Percentiles rank a stretch among this genome's conserved stretches.
phyloP scores from a whole-genome alignment of 108 stramenopile genomes.

The Ochromonas danica region DNA sequence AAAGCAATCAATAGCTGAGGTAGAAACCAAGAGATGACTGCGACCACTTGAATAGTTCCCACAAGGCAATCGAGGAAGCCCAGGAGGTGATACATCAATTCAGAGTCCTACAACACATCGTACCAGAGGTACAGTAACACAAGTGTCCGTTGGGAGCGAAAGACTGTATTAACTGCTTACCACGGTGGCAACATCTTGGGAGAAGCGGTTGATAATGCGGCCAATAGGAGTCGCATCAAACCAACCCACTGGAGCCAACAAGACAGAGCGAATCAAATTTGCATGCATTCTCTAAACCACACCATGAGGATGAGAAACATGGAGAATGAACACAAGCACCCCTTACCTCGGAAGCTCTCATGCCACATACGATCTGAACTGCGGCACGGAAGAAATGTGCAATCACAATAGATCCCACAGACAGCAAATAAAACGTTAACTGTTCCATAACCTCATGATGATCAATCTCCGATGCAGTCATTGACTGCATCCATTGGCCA shows the following conservation, averaged over 20 bases:
- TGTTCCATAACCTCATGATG: constrained; percentile 8
- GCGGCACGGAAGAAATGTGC: not conserved
- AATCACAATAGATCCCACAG: not conserved
- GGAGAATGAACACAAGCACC: not conserved
- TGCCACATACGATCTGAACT: not conserved
- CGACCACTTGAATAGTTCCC: constrained; percentile 9
- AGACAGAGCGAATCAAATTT: constrained; percentile 40
- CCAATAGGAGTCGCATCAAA: constrained; percentile 90
- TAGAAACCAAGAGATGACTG: constrained; percentile 22
- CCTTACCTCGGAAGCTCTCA: not conserved
- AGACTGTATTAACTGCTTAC: not conserved
- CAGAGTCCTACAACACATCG: not conserved
- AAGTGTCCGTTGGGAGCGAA: too few relatives aligned
- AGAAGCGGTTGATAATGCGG: constrained; percentile 74
- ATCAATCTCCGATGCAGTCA: not conserved
- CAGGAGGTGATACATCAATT: not conserved
- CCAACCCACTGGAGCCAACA: constrained; percentile 77
- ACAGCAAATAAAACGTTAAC: not conserved
- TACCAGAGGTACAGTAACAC: too few relatives aligned
- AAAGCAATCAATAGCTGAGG: constrained; percentile 12
- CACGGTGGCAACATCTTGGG: constrained; percentile 69
- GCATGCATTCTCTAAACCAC: constrained; percentile 19
- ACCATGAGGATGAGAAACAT: not conserved
- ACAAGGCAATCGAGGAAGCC: constrained; percentile 33
- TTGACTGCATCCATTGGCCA: constrained; percentile 20